phyloP scores from a whole-genome alignment of 139 green algal species.

The Picocystis salinarum region DNA sequence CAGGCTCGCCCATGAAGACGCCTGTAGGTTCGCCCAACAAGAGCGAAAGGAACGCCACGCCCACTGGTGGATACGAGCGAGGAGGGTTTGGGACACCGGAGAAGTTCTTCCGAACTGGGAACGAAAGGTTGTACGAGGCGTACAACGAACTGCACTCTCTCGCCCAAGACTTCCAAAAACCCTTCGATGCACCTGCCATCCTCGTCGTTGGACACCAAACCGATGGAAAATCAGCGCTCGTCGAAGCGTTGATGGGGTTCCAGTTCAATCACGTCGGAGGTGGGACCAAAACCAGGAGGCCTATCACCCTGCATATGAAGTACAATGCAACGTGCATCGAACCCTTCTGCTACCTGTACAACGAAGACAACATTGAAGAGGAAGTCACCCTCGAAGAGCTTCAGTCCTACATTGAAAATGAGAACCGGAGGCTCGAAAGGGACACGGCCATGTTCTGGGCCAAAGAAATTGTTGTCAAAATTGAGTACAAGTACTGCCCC shows the following conservation, averaged over 20 bases:
- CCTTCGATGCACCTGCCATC: conserved; percentile 86
- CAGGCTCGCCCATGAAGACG: too few species aligned
- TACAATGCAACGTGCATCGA: conserved; percentile 61
- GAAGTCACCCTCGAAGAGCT: conserved; percentile 69
- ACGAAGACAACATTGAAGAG: conserved; percentile 55
- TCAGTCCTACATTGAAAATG: conserved; percentile 30
- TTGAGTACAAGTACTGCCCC: conserved; percentile 78
- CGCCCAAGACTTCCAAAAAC: conserved; percentile 82
- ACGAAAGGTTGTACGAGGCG: conserved; percentile 77
- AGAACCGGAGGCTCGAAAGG: conserved; percentile 38
- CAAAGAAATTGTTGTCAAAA: conserved; percentile 85
- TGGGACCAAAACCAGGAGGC: conserved; percentile 83
- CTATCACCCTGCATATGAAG: conserved; percentile 93
- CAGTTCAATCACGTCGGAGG: conserved; percentile 95
- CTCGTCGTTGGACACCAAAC: conserved; percentile 89
- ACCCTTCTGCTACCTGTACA: conserved; percentile 72
- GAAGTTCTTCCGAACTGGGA: conserved; percentile 37
- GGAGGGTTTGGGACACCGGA: too few species aligned
- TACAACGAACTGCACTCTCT: conserved; percentile 81
- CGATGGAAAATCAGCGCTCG: conserved; percentile 85
- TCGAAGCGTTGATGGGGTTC: conserved; percentile 93
- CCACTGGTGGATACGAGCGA: too few species aligned
- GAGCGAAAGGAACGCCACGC: too few species aligned
- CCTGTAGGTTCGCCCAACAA: too few species aligned
- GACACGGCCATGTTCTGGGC: conserved; percentile 64